Base-by-base conservation (phyloP, 192 early-diverging fungal species). In the Chytriomyces hyalinus region DNA sequence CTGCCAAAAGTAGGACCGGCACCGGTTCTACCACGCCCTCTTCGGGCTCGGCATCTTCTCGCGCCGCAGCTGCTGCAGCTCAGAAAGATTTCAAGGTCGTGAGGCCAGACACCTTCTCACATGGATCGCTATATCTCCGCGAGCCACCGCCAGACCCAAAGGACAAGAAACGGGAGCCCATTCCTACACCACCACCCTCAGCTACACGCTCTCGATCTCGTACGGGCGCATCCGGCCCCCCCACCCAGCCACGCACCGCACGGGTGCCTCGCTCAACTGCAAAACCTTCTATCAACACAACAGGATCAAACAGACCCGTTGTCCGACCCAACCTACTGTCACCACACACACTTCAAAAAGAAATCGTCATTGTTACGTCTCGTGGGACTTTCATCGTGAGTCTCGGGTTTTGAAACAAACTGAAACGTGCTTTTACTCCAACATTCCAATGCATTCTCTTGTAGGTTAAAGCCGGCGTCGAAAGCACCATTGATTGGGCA, bases 321-420 rank as follows among this genome's bases (percentile, higher is more conserved):
- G 6, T 62, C 11, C 71, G 71, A n/a, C 13, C 53, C 8, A 45
- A 17, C 6, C 71, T 60, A n/a, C 53, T 73, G 43, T 26, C 71
- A 10, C 71, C 74, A 9, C 48, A 60, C 24, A 65, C 61, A 15
- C 53, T 78, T 13, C 57, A 65, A 45, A 78, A 78, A 61, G 77
- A 78, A 48, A 72, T 78, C 43, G 77, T 78, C 53, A 70, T 78
- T 44, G 77, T 78, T n/a, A 78, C 77, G 10, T 72, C 68, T 15
- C 36, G 69, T 50, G 77, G 77, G 9, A 78, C 77, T 13, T 78
- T 78, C 64, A 78, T 78, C 49, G 77, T 78, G 49, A 61, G 60
- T 61, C 15, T 57, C 49, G 28, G 49, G 36, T 45, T 17, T 46
- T 44, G 26, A 13, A 15, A 60, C 57, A 60, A 60, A 4, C 15